Percentiles rank a stretch among this genome's conserved stretches.
phyloP scores from a whole-genome alignment of 2,329 filamentous ascomycete species.

The Calonectria pteridis region DNA sequence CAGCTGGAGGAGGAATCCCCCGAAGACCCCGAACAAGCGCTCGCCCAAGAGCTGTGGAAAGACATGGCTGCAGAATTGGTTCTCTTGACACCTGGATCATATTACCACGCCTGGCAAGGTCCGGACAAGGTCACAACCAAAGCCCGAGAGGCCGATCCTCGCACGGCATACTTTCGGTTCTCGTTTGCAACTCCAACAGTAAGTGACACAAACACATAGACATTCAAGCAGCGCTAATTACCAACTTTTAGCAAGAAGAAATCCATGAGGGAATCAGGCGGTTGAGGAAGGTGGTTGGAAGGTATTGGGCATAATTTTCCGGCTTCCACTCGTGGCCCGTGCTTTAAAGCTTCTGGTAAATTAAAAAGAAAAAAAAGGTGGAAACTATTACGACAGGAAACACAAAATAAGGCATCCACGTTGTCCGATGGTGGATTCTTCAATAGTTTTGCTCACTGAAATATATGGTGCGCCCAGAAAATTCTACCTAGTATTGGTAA shows the following conservation, averaged over 20 bases:
- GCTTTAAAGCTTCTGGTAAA: too few species aligned
- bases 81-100: conserved; percentile 47
- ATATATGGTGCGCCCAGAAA: not conserved
- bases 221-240: not conserved
- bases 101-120: conserved; percentile 49
- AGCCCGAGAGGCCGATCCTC: conserved; percentile 38
- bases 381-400: not conserved
- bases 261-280: conserved; percentile 16
- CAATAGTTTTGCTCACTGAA: not conserved
- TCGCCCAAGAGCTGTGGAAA: conserved; percentile 41
- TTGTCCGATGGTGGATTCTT: not conserved
- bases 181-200: conserved; percentile 47
- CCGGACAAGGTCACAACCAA: conserved; percentile 40
- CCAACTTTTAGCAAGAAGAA: conserved; percentile 5
- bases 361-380: too few species aligned
- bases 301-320: conserved; percentile 13
- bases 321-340: not conserved
- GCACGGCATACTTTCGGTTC: conserved; percentile 43
- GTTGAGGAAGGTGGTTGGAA: conserved; percentile 10
- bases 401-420: not conserved
- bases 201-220: conserved; percentile 1
- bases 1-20: conserved; percentile 34
- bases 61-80: conserved; percentile 35
- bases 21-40: conserved; percentile 40
- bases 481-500: not conserved